A percentile compares a stretch with the other conserved stretches of the same genome.
phyloP scores from a whole-genome alignment of 2,329 filamentous ascomycete genomes.

The Fusarium temperatum region DNA sequence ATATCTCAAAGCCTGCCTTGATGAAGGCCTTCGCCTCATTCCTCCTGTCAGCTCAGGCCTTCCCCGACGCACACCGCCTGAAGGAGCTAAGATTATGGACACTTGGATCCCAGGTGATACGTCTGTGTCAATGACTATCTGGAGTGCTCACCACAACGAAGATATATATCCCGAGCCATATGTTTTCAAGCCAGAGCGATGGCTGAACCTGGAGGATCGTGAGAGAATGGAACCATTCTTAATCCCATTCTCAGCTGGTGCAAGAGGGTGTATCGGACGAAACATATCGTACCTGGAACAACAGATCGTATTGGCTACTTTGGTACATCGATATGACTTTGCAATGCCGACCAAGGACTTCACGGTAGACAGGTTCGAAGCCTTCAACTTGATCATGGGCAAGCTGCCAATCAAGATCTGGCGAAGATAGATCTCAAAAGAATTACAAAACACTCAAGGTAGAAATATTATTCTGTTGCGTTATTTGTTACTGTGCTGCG shows the following conservation, averaged over 20 bases:
- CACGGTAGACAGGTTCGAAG: not conserved
- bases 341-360: slow-evolving; percentile 12
- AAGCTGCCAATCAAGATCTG: not conserved
- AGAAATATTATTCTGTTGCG: not conserved
- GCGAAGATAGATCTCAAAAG: not conserved
- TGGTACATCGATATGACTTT: slow-evolving; percentile 56
- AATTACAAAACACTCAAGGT: not conserved
- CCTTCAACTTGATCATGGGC: slow-evolving; percentile 4
- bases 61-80: slow-evolving; percentile 42
- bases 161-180: slow-evolving; percentile 52
- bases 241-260: slow-evolving; percentile 53
- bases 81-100: slow-evolving; percentile 43
- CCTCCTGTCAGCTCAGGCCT: slow-evolving; percentile 42
- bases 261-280: slow-evolving; percentile 53
- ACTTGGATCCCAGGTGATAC: slow-evolving; percentile 50
- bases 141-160: slow-evolving; percentile 52
- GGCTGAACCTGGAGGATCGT: slow-evolving; percentile 46
- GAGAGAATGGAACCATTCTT: slow-evolving; percentile 49
- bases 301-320: slow-evolving; percentile 52
- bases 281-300: slow-evolving; percentile 56
- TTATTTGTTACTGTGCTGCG: too few species aligned
- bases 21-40: slow-evolving; percentile 54
- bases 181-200: slow-evolving; percentile 52
- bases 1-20: slow-evolving; percentile 61
- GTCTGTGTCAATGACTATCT: slow-evolving; percentile 50